A percentile compares a stretch with the other conserved stretches of the same genome.
These are phyloP conservation scores for Zasmidium cellare DNA, from an alignment of 2,329 filamentous ascomycete species.

Conservation along the genomic window DNA sequence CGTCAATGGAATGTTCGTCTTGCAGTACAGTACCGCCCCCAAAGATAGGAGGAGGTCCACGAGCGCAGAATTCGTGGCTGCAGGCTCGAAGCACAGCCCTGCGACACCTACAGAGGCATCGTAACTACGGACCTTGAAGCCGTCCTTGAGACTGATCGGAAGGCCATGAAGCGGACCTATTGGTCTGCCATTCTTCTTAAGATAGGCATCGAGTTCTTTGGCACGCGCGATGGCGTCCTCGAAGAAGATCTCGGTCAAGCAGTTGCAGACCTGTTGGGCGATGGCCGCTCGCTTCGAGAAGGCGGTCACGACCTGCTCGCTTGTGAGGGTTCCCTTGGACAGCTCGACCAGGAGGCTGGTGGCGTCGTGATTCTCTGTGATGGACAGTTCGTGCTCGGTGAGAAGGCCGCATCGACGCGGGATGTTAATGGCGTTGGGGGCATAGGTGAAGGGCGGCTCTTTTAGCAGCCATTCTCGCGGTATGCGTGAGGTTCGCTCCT, in stretches of 20 bases:
- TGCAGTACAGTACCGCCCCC: constrained; percentile 51
- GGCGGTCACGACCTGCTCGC: constrained; percentile 32
- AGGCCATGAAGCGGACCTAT: constrained; percentile 48
- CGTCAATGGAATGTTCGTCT: constrained; percentile 57
- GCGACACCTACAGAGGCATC: constrained; percentile 45
- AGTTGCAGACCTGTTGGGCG: constrained; percentile 49
- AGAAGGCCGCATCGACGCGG: constrained; percentile 57
- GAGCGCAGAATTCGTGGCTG: constrained; percentile 54
- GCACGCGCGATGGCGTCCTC: constrained; percentile 40
- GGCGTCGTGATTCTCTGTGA: constrained; percentile 57
- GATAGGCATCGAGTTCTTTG: constrained; percentile 42
- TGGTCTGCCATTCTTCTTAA: constrained; percentile 35
- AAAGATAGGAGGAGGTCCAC: constrained; percentile 46
- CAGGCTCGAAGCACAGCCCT: constrained; percentile 46
- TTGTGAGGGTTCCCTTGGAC: constrained; percentile 23
- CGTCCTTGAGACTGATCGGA: constrained; percentile 39
- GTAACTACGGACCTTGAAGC: constrained; percentile 37
- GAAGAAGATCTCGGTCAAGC: constrained; percentile 45
- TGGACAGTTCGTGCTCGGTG: constrained; percentile 50
- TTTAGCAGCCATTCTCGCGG: constrained; percentile 46
- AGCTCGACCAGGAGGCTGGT: constrained; percentile 40
- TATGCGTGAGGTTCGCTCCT: constrained; percentile 42
- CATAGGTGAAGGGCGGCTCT: constrained; percentile 18
- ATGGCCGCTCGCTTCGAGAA: constrained; percentile 52
- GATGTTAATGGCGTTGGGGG: constrained; percentile 45